These are phyloP conservation scores for Colletotrichum sidae DNA, from an alignment of 2,329 filamentous ascomycete genomes.

Conservation along the genomic window DNA sequence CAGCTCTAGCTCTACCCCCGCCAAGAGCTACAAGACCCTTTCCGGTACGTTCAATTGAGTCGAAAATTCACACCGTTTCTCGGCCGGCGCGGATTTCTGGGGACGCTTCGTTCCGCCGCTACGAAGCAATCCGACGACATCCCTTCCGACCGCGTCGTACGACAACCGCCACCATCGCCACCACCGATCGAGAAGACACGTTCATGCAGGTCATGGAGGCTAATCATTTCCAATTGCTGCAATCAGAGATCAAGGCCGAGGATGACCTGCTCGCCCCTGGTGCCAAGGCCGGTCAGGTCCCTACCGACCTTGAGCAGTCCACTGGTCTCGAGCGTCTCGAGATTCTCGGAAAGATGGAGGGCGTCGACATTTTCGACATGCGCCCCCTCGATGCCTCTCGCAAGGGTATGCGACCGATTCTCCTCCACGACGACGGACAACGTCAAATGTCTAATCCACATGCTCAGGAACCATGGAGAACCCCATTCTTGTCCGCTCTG, in stretches of 20 bases:
- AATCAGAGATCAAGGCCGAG: constrained; percentile 81
- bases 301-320: constrained; percentile 93
- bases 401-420: constrained; percentile 67
- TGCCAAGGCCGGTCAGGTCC: constrained; percentile 83
- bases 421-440: background rate
- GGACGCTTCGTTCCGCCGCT: constrained; percentile 4
- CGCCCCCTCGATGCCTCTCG: constrained; percentile 92
- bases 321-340: constrained; percentile 99
- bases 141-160: constrained; percentile 34
- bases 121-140: constrained; percentile 9
- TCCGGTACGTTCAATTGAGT: constrained; percentile 54
- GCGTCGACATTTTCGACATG: constrained; percentile 98
- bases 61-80: constrained; percentile 22
- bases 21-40: constrained; percentile 58
- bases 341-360: constrained; percentile 99
- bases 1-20: constrained; percentile 49
- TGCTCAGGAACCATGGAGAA: constrained; percentile 84
- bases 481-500: constrained; percentile 90
- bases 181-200: background rate
- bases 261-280: constrained; percentile 89
- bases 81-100: constrained; percentile 16
- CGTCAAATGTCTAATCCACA: constrained; percentile 40
- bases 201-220: constrained; percentile 2
- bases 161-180: background rate
- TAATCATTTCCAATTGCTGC: constrained; percentile 26